phyloP scores from a whole-genome alignment of 2,329 filamentous ascomycete genomes.

The Zymoseptoria passerinii region DNA sequence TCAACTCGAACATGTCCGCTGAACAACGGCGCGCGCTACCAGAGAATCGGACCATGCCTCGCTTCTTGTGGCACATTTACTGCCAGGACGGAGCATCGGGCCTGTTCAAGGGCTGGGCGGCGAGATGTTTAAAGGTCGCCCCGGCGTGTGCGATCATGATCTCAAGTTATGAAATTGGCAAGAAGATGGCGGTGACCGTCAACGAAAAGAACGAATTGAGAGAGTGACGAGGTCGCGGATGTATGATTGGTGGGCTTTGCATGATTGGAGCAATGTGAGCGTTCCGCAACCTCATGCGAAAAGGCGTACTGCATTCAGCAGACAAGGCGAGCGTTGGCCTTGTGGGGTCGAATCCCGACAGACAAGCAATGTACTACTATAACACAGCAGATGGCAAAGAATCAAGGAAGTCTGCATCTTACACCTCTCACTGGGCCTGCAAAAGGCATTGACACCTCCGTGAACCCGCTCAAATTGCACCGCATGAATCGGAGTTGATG shows the following conservation, averaged over 20 bases:
- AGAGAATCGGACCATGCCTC: slow-evolving; percentile 69
- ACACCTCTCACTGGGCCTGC: no score
- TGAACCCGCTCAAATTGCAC: no score
- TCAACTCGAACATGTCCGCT: slow-evolving; percentile 42
- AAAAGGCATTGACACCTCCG: no score
- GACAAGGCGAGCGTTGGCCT: neutral
- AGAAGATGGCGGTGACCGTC: slow-evolving; percentile 70
- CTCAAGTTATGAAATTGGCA: slow-evolving; percentile 92
- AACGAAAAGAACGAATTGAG: slow-evolving; percentile 49
- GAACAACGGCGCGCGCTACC: slow-evolving; percentile 44
- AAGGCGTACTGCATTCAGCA: neutral
- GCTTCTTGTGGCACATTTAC: slow-evolving; percentile 86
- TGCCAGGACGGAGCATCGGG: slow-evolving; percentile 71
- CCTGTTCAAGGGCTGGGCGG: slow-evolving; percentile 85
- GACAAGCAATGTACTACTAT: neutral
- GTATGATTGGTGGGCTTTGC: neutral
- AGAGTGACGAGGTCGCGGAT: neutral
- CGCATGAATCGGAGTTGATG: no score
- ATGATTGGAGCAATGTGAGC: neutral
- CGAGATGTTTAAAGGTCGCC: slow-evolving; percentile 85
- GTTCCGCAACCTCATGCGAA: neutral
- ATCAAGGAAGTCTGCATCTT: no score
- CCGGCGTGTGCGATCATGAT: slow-evolving; percentile 99
- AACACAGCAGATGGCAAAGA: neutral
- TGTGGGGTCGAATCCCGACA: neutral